Percentiles rank a stretch among this genome's conserved stretches.
phyloP scores from a whole-genome alignment of 495 filamentous ascomycete species.

The Podospora pseudopauciseta region DNA sequence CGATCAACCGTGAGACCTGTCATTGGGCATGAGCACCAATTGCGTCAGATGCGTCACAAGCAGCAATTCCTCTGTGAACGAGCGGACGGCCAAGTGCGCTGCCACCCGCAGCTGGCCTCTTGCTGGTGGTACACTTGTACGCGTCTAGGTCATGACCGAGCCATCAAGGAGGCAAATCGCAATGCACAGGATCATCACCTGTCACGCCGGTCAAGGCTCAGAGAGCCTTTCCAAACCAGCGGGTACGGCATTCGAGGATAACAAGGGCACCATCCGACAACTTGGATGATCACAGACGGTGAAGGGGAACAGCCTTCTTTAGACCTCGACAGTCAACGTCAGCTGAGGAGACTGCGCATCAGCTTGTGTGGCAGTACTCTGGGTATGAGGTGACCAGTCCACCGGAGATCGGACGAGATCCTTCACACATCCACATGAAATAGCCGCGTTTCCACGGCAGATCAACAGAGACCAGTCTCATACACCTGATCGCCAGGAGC shows the following conservation, averaged over 20 bases:
- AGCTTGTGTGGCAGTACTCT: background rate
- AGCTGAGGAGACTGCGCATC: background rate
- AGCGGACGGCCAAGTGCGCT: background rate
- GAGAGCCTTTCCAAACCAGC: background rate
- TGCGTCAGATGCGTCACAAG: conserved; percentile 6
- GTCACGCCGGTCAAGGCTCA: background rate
- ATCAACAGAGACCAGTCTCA: background rate
- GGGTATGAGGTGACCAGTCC: conserved; percentile 1
- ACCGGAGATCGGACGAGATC: background rate
- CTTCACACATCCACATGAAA: background rate
- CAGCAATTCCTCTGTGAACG: background rate
- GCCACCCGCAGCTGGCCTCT: background rate
- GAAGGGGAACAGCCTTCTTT: background rate
- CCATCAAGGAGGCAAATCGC: background rate
- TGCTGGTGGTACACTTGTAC: background rate
- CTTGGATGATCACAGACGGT: background rate
- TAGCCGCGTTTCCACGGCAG: background rate
- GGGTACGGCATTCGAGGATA: background rate
- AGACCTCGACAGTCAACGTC: background rate
- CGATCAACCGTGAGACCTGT: background rate
- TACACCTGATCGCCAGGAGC: background rate
- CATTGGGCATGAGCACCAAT: background rate
- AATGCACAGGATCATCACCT: background rate
- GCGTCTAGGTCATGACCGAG: background rate
- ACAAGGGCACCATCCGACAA: background rate